A percentile compares a stretch with the other conserved stretches of the same genome.
Evolutionary conservation across 2,329 filamentous ascomycete genomes (phyloP).

Genomic region (Cordyceps fumosorosea): DNA sequence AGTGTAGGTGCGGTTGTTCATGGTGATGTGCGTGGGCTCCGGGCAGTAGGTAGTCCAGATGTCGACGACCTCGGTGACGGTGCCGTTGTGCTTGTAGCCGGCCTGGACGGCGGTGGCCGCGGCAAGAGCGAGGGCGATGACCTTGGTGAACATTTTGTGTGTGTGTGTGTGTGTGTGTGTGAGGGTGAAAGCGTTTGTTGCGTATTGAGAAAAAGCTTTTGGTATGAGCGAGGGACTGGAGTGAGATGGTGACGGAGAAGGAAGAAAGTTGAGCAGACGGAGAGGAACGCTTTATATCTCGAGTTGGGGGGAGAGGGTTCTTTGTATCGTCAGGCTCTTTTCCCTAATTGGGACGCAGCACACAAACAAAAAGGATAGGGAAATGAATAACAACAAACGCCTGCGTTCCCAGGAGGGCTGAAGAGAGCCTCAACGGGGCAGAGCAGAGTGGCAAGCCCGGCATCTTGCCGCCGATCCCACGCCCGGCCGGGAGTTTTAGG

Average conservation of each 20-base stretch:
- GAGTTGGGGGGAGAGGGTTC: neutral
- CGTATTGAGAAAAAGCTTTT: neutral
- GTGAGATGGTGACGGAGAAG: neutral
- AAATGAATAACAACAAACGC: neutral
- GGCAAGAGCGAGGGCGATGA: slow-evolving; percentile 21
- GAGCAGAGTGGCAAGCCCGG: too few relatives aligned
- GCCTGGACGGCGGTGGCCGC: slow-evolving; percentile 17
- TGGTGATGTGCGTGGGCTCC: slow-evolving; percentile 44
- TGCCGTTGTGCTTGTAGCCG: neutral
- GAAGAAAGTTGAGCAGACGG: neutral
- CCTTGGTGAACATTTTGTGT: slow-evolving; percentile 26
- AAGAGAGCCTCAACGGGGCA: too few relatives aligned
- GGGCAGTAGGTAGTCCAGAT: slow-evolving; percentile 36
- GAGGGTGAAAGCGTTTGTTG: neutral
- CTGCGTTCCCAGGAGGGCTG: too few relatives aligned
- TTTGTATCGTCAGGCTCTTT: neutral
- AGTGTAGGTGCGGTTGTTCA: slow-evolving; percentile 45
- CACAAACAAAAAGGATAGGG: neutral
- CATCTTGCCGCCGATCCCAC: too few relatives aligned
- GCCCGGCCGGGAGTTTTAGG: too few relatives aligned
- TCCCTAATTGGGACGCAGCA: neutral
- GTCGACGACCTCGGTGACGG: slow-evolving; percentile 29
- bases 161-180: neutral
- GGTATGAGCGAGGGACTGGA: slow-evolving; percentile 1
- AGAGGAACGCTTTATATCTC: slow-evolving; percentile 5